Percentiles rank a stretch among this genome's conserved stretches.
phyloP scores from a whole-genome alignment of 306 rosid genomes.

The Trifolium repens region DNA sequence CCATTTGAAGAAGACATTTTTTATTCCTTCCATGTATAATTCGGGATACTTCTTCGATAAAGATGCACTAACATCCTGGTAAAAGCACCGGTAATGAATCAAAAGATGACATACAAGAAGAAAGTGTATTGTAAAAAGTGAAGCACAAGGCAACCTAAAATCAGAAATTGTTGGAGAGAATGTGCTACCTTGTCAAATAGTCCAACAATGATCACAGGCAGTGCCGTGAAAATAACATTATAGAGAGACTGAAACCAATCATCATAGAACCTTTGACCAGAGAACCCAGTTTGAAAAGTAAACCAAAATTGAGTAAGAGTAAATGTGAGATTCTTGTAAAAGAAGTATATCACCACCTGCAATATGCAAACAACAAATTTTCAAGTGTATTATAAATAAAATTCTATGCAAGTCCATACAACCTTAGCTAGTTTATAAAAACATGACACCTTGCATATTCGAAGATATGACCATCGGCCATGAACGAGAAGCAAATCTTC shows the following conservation, averaged over 20 bases:
- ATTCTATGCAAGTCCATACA: constrained; percentile 8
- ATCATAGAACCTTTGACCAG: constrained; percentile 98
- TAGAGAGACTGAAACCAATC: constrained; percentile 95
- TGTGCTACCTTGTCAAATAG: constrained; percentile 84
- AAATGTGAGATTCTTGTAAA: constrained; percentile 97
- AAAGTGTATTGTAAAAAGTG: constrained; percentile 33
- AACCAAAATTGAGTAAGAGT: constrained; percentile 98
- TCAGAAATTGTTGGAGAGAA: constrained; percentile 34
- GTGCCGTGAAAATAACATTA: constrained; percentile 92
- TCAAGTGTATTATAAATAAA: constrained; percentile 31
- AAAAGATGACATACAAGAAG: constrained; percentile 33
- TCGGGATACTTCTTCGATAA: constrained; percentile 95
- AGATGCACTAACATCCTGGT: constrained; percentile 93
- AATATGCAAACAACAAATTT: constrained; percentile 41
- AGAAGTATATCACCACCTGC: constrained; percentile 93
- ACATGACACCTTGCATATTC: constrained; percentile 87
- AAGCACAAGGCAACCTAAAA: constrained; percentile 15
- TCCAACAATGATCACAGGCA: constrained; percentile 93
- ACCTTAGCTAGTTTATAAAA: constrained; percentile 14
- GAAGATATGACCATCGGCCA: constrained; percentile 97
- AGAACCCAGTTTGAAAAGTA: constrained; percentile 96
- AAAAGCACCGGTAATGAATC: constrained; percentile 42
- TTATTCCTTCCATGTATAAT: constrained; percentile 88
- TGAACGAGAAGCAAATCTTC: constrained; percentile 95
- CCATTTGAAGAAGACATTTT: constrained; percentile 82